phyloP scores from a whole-genome alignment of 2,329 filamentous ascomycete species.

The Paecilomyces dactylethromorphus region DNA sequence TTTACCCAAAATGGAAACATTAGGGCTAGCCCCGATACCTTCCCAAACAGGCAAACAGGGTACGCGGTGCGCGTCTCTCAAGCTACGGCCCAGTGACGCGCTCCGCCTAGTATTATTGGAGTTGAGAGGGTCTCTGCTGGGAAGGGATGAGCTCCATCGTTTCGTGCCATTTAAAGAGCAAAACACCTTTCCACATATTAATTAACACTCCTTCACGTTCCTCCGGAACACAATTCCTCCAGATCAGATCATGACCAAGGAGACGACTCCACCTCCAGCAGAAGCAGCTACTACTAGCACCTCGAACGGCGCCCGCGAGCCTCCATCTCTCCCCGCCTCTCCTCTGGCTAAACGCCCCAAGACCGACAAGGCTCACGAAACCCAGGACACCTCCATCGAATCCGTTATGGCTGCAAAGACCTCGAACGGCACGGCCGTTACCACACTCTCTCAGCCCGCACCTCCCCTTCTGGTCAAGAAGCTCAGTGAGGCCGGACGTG shows the following conservation, averaged over 20 bases:
- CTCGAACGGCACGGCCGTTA: slow-evolving; percentile 22
- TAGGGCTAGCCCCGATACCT: neutral
- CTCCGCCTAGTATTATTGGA: neutral
- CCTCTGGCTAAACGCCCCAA: slow-evolving; percentile 78
- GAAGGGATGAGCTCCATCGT: slow-evolving; percentile 1
- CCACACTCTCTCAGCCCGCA: slow-evolving; percentile 33
- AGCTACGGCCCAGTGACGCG: slow-evolving; percentile 9
- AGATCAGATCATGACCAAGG: slow-evolving; percentile 36
- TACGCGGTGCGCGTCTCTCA: slow-evolving; percentile 15
- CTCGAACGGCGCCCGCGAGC: slow-evolving; percentile 29
- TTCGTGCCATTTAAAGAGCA: neutral
- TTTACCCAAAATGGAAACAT: neutral
- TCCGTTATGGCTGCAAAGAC: slow-evolving; percentile 23
- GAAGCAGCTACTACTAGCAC: slow-evolving; percentile 17
- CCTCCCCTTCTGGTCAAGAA: slow-evolving; percentile 82
- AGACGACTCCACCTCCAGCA: slow-evolving; percentile 33
- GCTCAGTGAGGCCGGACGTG: slow-evolving; percentile 67
- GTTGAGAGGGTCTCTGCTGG: neutral
- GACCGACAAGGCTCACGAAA: slow-evolving; percentile 35
- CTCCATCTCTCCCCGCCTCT: slow-evolving; percentile 60
- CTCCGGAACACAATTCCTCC: neutral
- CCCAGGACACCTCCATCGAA: slow-evolving; percentile 7
- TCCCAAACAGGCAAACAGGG: slow-evolving; percentile 11
- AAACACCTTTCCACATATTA: neutral
- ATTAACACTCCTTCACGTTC: neutral